These are phyloP conservation scores for Vickermania spadyakhi DNA, from an alignment of 208 protist species.

Conservation along the genomic window DNA sequence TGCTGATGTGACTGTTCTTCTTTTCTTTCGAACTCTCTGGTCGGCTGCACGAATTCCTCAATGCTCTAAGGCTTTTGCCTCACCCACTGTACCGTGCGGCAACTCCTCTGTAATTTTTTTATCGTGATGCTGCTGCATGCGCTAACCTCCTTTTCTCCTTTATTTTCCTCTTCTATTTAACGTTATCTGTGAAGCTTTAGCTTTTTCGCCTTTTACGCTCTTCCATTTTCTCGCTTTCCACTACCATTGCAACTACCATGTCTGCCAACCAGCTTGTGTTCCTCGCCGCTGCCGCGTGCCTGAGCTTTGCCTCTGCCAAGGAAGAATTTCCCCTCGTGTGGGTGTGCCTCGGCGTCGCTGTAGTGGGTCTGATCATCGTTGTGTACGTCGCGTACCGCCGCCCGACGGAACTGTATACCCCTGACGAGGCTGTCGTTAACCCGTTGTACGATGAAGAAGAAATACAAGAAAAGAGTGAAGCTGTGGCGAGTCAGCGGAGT, in stretches of 20 bases:
- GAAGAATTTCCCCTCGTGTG: conserved; percentile 25
- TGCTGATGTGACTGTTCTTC: background rate
- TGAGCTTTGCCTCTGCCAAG: conserved; percentile 1
- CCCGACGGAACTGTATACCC: conserved; percentile 18
- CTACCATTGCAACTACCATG: conserved; percentile 1
- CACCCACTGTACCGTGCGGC: too few relatives aligned
- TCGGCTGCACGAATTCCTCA: background rate
- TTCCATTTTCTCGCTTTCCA: background rate
- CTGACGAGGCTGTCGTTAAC: background rate
- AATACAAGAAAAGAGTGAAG: background rate
- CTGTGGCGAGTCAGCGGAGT: background rate
- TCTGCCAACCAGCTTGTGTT: conserved; percentile 5
- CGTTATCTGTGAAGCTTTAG: conserved; percentile 3
- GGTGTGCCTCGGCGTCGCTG: conserved; percentile 21
- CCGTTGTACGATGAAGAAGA: background rate
- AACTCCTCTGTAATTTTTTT: background rate
- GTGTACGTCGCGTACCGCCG: conserved; percentile 25
- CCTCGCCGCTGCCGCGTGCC: conserved; percentile 7
- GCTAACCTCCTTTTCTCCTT: background rate
- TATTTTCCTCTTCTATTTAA: conserved; percentile 4
- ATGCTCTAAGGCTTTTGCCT: background rate
- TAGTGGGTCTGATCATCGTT: conserved; percentile 15
- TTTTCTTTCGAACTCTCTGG: background rate
- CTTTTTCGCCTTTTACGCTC: conserved; percentile 2
- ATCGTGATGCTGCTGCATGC: background rate